Conservation (phyloP, 768 basidiomycete genomes). For the Tephrocybe sp. region DNA sequence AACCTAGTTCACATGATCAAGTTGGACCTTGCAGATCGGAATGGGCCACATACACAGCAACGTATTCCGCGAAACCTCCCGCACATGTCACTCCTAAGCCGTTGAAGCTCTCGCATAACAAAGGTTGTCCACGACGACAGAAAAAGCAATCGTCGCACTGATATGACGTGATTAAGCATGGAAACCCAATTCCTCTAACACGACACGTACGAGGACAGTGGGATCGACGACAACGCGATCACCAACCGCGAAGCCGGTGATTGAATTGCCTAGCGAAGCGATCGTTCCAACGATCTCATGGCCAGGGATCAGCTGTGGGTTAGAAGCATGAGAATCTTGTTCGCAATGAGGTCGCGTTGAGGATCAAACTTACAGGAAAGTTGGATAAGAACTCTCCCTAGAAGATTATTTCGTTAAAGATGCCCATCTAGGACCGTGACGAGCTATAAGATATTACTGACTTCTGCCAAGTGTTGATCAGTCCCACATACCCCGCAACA, state of each 20-base stretch:
- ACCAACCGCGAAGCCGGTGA: conserved; percentile 56
- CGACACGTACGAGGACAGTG: conserved; percentile 39
- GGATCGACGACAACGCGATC: conserved; percentile 69
- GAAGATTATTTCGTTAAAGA: conserved; percentile 13
- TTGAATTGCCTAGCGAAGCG: conserved; percentile 43
- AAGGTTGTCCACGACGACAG: conserved; percentile 65
- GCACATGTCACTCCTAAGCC: conserved; percentile 59
- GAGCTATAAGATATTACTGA: conserved; percentile 30
- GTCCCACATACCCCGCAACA: conserved; percentile 62
- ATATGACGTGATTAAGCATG: neutral
- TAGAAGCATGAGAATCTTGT: neutral
- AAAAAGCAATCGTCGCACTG: conserved; percentile 60
- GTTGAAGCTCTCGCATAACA: conserved; percentile 71
- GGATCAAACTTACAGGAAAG: conserved; percentile 49
- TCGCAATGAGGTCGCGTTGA: neutral
- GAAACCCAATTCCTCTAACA: neutral
- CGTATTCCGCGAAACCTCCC: conserved; percentile 77
- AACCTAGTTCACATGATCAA: neutral
- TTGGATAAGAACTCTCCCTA: conserved; percentile 67
- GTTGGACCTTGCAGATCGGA: neutral
- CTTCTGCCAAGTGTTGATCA: conserved; percentile 46
- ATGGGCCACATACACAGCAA: conserved; percentile 50
- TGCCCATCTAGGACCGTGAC: too few relatives aligned
- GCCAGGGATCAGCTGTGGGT: conserved; percentile 37
- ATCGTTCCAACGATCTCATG: conserved; percentile 33